Evolutionary conservation across 352 stramenopile genomes (phyloP), one percentile per base, ranked within the genome.

Genomic region (Pythium dissimile): DNA sequence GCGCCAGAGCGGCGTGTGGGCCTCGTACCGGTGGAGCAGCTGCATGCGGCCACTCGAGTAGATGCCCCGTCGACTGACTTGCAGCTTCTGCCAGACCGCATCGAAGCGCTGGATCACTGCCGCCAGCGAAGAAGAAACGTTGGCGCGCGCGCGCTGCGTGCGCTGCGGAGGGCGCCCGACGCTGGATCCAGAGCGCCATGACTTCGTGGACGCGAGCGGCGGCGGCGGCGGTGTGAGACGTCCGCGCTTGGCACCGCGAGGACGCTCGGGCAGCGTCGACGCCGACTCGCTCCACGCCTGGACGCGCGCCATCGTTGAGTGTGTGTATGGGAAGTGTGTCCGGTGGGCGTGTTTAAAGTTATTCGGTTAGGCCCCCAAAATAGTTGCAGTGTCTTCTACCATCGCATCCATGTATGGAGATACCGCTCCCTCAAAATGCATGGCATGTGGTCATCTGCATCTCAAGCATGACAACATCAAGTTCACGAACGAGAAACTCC

Each of bases 21-120:
- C 32, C 5, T 46, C 49, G 41, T 62, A 68, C 12, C 47, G 46
- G 30, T 63, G 54, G 1, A 68, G 27, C 13, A 27, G 10, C 18
- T 68, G 53, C 39, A 68, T 44, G 20, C 61, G 61, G 2, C 27
- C 53, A 6, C 18, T 26, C 5, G 61, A 68, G 53, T 55, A 63
- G 18, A 24, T 23, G 13, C 59, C 59, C 5, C 51, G 46, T 8
- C 53, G 59, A 30, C 59, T 62, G 21, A 67, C 59, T 57, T 67
- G 59, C 11, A 62, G 38, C 9, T 20, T 8, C 39, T 54, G 34
- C 59, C 59, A 67, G 18, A 53, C 26, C 18, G 31, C 24, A 27
- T 58, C 50, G 38, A 58, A n/a, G 1, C 50, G 50, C 8, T 38
- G 39, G 1, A 41, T 2, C 16, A 56, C 11, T n/a, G 24, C 37